phyloP scores from a whole-genome alignment of 805 yeast species.

The Hanseniaspora guilliermondii region DNA sequence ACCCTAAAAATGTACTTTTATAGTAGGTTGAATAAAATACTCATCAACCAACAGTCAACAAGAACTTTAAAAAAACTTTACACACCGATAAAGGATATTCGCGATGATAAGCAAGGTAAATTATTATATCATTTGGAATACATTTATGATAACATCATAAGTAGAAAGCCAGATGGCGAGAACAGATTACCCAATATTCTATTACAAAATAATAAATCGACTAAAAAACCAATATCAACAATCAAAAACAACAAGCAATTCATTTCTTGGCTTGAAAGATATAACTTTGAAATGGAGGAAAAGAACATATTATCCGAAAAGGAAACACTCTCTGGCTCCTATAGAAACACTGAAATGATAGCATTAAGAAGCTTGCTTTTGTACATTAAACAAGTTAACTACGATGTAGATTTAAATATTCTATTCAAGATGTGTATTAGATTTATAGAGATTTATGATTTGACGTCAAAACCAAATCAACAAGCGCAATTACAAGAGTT shows the following conservation, averaged over 20 bases:
- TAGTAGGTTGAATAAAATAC: not conserved
- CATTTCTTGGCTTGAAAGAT: conserved; percentile 10
- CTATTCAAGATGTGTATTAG: conserved; percentile 8
- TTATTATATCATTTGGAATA: conserved; percentile 17
- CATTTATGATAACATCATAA: conserved; percentile 7
- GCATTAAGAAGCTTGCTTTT: conserved; percentile 5
- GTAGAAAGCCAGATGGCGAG: not conserved
- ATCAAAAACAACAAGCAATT: conserved; percentile 9
- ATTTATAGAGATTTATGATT: conserved; percentile 4
- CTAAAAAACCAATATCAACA: conserved; percentile 2
- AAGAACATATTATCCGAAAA: not conserved
- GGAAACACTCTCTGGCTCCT: not conserved
- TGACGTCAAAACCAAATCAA: not conserved
- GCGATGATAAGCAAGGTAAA: conserved; percentile 15
- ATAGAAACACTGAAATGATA: not conserved
- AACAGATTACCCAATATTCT: not conserved
- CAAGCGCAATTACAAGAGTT: conserved; percentile 2
- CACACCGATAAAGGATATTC: conserved; percentile 20
- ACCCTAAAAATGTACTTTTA: not conserved
- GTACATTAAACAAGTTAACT: conserved; percentile 11
- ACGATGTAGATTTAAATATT: conserved; percentile 2
- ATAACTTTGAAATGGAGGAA: conserved; percentile 7
- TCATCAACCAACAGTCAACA: not conserved
- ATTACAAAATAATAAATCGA: conserved; percentile 6
- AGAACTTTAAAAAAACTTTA: conserved; percentile 22